Conservation (phyloP, 2,329 filamentous ascomycete genomes). For the Raffaelea albimanens region DNA sequence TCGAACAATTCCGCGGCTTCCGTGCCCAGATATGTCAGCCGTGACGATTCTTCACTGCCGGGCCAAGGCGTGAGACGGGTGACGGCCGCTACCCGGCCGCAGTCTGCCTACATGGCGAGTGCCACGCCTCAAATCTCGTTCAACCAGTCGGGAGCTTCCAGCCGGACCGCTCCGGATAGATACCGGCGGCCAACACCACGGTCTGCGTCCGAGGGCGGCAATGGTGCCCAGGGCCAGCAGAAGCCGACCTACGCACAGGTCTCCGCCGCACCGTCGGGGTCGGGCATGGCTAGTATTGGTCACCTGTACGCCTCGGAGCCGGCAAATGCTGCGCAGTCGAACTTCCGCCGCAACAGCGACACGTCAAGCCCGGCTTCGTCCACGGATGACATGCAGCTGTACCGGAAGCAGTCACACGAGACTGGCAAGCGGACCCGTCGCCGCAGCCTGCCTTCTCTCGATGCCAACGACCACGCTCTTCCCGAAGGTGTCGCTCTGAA, state of each 20-base stretch:
- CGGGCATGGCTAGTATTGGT: constrained; percentile 43
- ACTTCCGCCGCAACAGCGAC: constrained; percentile 40
- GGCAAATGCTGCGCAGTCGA: constrained; percentile 20
- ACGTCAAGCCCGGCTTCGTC: constrained; percentile 32
- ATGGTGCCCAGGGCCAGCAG: constrained; percentile 19
- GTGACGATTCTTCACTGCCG: constrained; percentile 42
- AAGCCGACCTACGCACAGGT: constrained; percentile 15
- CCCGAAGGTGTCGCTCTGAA: constrained; percentile 19
- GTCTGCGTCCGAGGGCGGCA: constrained; percentile 24
- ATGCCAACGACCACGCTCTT: constrained; percentile 33
- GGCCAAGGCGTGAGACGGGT: constrained; percentile 27
- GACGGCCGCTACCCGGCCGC: constrained; percentile 29
- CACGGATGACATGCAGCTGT: constrained; percentile 61
- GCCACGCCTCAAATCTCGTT: constrained; percentile 38
- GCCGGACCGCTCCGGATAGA: constrained; percentile 58
- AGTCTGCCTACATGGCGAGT: constrained; percentile 28
- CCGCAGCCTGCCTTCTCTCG: constrained; percentile 67
- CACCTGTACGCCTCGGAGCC: constrained; percentile 36
- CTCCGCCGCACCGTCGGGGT: constrained; percentile 38
- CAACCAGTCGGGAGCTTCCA: constrained; percentile 37
- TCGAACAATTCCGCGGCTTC: constrained; percentile 22
- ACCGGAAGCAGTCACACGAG: constrained; percentile 48
- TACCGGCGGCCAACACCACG: constrained; percentile 55
- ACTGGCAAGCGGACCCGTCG: constrained; percentile 68
- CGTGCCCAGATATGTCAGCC: constrained; percentile 29